Percentiles rank a stretch among this genome's conserved stretches.
phyloP scores from a whole-genome alignment of 78 protist species.

The Dictyostelium firmibasis region DNA sequence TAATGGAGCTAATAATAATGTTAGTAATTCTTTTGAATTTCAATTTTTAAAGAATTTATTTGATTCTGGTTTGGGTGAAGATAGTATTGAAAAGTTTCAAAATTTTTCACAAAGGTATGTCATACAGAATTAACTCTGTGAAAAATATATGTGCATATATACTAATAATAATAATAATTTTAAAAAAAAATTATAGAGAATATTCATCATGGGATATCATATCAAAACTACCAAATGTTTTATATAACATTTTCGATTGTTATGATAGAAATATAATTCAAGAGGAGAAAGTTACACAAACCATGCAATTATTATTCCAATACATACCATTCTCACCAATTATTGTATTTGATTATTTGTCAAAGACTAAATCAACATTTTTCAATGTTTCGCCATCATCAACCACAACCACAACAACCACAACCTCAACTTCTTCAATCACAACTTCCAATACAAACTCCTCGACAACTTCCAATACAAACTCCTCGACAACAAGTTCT shows the following conservation, averaged over 20 bases:
- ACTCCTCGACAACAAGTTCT: too few species aligned
- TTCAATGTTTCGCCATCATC: neutral
- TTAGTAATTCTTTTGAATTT: neutral
- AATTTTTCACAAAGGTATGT: neutral
- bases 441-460: neutral
- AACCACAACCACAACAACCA: neutral
- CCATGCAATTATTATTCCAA: neutral
- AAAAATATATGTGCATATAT: too few species aligned
- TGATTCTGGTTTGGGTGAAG: neutral
- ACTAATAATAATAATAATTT: too few species aligned
- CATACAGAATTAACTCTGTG: too few species aligned
- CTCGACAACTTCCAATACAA: neutral
- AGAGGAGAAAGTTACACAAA: neutral
- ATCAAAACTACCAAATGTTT: conserved; percentile 24
- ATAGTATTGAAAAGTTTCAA: conserved; percentile 7
- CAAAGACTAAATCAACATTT: conserved; percentile 6
- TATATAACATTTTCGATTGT: conserved; percentile 20
- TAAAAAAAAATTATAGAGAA: neutral
- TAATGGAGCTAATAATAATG: neutral
- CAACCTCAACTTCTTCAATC: neutral
- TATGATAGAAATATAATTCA: conserved; percentile 10
- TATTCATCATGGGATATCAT: conserved; percentile 63
- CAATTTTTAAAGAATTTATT: conserved; percentile 8
- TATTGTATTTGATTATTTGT: neutral
- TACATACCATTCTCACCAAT: conserved; percentile 59